Base-by-base conservation (phyloP, 768 basidiomycete species). In the Mycena galopus region DNA sequence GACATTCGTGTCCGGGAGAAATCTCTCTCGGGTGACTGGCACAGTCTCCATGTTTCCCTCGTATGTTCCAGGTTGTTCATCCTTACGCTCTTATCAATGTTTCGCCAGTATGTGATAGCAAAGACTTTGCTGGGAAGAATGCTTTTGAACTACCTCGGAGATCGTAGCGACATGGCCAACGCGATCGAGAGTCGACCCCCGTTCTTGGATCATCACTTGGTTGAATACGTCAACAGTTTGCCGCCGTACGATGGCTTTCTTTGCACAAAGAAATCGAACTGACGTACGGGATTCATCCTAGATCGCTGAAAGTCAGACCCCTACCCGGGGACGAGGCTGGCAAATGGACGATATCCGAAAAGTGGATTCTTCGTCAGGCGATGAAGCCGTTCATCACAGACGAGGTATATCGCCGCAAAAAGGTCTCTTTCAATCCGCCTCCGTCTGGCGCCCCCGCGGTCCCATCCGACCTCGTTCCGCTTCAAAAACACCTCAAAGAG, bases 331-430 rank as follows among this genome's bases (percentile, higher is more conserved):
- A 58, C 4, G 14, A 23, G 14, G 33, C 50, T 16, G 30, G 56
- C 2, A 30, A 68, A 21, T 76, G 75, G 73, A 39, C 23, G 3
- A 19, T 76, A 29, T 29, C 37, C 25, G 75, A 76, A 23, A 74
- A 74, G 42, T 76, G 75, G 75, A 71, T 76, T 35, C 61, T 76
- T 12, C 67, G 75, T 6, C 16, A 76, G 50, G 75, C 75, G 11
- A 73, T 57, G 12, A 62, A 69, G 23, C 75, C 75, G 9, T 76
- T 71, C 69, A 55, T 76, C 50, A 76, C 75, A 16, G 73, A 73
- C 9, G 75, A 76, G 39, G 53, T 76, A 8, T 76, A 73, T 53
- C 39, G 29, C 6, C 67, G 71, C 47, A 72, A 65, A 51, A 75
- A 75, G 51, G 53, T 67, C 6, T 35, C 21, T 29, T 75, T 60